Evolutionary conservation across 73 alveolate genomes (phyloP), one percentile per base, ranked within the genome.

Genomic region (Tetrahymena borealis): DNA sequence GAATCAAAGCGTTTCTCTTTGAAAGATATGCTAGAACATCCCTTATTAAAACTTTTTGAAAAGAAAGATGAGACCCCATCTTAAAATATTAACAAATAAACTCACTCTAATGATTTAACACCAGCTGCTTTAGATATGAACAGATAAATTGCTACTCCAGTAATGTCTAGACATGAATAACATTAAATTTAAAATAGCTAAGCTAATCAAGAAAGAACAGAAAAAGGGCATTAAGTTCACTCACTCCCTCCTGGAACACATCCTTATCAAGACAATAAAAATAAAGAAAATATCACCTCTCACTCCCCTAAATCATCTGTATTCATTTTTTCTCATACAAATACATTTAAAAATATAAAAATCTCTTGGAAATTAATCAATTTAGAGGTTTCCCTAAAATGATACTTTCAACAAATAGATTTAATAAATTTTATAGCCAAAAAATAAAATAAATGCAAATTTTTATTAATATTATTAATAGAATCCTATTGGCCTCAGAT

Each of bases 11-110:
- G 95, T 32, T 39, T 93, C 91, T 79, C 93, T 39, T 79, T 93
- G 39, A 93, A 42, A 90, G 95, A 93, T 39, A 79, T 93, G 95
- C 79, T 90, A 10, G 78, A 78, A 1, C 95, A 93, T 40, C 93
- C 95, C 1, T 35, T 60, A 4, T 20, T 60, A 60, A 60, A 60
- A 20, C 16, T 60, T 10, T 60, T 60, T 60, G 85, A 60, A 7
- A 60, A 35, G 9, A 60, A 60, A 60, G 85, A 60, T 24, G 33
- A 60, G 28, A 60, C n/a, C 10, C 38, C 85, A 7, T 16, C 20
- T 3, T 9, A 60, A 24, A 60, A 60, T 6, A 60, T 24, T 60
- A 7, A 60, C 6, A 35, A 60, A 20, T 24, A 60, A 60, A 35
- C 85, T 60, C 85, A 60, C 10, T 60, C 85, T 7, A 60, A 32